These are phyloP conservation scores for Termitomyces bulborhizus DNA, from an alignment of 768 basidiomycete species.

Conservation along the genomic window DNA sequence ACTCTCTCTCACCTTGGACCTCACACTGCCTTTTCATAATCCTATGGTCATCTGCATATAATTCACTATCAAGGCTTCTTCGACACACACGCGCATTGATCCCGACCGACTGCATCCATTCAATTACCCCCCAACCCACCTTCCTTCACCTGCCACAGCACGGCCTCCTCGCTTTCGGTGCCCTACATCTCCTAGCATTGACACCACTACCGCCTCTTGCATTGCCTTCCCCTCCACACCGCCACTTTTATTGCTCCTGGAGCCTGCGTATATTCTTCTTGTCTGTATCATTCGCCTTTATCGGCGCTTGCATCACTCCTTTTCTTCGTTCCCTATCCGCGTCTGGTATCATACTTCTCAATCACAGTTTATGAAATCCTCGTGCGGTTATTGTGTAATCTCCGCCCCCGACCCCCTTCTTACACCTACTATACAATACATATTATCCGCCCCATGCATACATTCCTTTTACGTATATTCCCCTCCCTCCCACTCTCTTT, in stretches of 20 bases:
- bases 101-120: no score
- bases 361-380: not conserved
- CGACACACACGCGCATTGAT: conserved; percentile 10
- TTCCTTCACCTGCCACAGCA: no score
- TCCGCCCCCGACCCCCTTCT: not conserved
- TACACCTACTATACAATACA: not conserved
- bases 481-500: not conserved
- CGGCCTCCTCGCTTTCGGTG: not conserved
- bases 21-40: not conserved
- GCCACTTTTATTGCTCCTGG: not conserved
- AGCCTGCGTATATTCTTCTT: not conserved
- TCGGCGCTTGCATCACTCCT: conserved; percentile 8
- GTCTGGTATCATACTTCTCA: conserved; percentile 2
- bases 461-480: conserved; percentile 11
- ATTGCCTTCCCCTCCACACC: not conserved
- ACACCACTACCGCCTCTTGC: conserved; percentile 3
- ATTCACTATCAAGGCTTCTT: not conserved
- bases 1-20: not conserved
- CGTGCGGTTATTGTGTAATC: conserved; percentile 8
- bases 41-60: conserved; percentile 2
- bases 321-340: no score
- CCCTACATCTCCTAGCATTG: conserved; percentile 7
- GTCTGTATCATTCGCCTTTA: not conserved
- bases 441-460: conserved; percentile 2
- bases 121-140: no score